Percentiles rank a stretch among this genome's conserved stretches.
Evolutionary conservation across 1,284 basidiomycete genomes (phyloP).

Genomic region (Ganoderma boninense): DNA sequence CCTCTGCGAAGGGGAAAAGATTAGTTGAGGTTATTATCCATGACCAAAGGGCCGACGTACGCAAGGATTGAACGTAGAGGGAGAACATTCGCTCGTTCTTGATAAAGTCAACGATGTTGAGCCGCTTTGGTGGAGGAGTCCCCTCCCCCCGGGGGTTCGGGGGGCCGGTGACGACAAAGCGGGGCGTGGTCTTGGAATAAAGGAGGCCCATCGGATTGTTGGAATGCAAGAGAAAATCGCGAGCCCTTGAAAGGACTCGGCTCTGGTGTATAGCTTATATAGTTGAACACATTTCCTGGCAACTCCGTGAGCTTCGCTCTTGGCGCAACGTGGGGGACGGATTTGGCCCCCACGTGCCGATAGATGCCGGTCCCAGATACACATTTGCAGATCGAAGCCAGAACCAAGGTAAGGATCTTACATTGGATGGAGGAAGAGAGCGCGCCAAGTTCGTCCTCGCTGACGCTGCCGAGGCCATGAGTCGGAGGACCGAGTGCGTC

Average conservation of each 20-base stretch:
- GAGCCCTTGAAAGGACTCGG: not conserved
- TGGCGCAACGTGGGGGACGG: not conserved
- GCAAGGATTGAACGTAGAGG: slow-evolving; percentile 5
- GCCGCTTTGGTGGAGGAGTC: not conserved
- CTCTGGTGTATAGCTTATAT: not conserved
- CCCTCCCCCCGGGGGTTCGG: not conserved
- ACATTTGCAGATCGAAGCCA: not conserved
- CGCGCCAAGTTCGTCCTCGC: not conserved
- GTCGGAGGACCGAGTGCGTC: not conserved
- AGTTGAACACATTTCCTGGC: not conserved
- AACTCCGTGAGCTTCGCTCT: not conserved
- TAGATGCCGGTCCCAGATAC: not conserved
- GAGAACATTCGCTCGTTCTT: slow-evolving; percentile 9
- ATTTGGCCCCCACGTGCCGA: not conserved
- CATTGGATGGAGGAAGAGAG: not conserved
- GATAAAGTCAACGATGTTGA: slow-evolving; percentile 10
- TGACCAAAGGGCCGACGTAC: not conserved
- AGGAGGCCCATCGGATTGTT: slow-evolving; percentile 26
- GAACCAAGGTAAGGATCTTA: not conserved
- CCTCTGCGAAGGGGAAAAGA: not conserved
- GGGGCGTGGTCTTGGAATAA: not conserved
- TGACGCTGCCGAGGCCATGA: not conserved
- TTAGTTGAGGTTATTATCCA: not conserved
- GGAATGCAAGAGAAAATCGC: slow-evolving; percentile 19
- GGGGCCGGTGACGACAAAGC: slow-evolving; percentile 6